Percentiles rank a stretch among this genome's conserved stretches.
Evolutionary conservation across 2,329 filamentous ascomycete genomes (phyloP).

Genomic region (Penicillium rolfsii): DNA sequence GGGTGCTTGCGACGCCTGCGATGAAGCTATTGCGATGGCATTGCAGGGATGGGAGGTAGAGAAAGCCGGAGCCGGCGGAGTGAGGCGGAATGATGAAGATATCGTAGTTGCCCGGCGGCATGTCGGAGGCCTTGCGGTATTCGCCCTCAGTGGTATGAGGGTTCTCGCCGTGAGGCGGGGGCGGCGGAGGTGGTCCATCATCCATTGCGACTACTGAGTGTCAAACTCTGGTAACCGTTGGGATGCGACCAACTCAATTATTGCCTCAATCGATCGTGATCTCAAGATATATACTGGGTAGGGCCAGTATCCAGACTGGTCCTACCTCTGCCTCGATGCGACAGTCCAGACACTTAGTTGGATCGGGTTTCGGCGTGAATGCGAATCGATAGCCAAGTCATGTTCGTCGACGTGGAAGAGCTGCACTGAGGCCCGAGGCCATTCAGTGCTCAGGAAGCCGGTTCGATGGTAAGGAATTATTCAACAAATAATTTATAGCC

Average conservation of each 20-base stretch:
- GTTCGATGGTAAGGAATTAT: slow-evolving; percentile 4
- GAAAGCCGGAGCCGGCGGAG: slow-evolving; percentile 82
- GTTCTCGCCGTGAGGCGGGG: slow-evolving; percentile 81
- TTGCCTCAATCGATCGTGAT: not conserved
- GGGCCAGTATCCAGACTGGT: slow-evolving; percentile 6
- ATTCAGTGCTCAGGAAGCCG: slow-evolving; percentile 34
- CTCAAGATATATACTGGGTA: not conserved
- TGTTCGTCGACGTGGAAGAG: slow-evolving; percentile 33
- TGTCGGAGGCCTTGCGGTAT: slow-evolving; percentile 55
- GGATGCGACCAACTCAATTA: slow-evolving; percentile 1
- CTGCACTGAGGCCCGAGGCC: slow-evolving; percentile 39
- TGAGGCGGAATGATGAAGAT: slow-evolving; percentile 96
- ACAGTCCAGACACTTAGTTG: slow-evolving; percentile 14
- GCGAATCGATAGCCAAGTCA: slow-evolving; percentile 31
- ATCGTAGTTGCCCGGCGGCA: slow-evolving; percentile 91
- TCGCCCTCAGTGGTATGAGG: slow-evolving; percentile 66
- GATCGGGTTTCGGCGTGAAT: slow-evolving; percentile 21
- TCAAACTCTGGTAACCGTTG: not conserved
- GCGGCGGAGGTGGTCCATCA: slow-evolving; percentile 68
- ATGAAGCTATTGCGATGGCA: slow-evolving; percentile 89
- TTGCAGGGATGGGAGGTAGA: slow-evolving; percentile 89
- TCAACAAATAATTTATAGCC: not conserved
- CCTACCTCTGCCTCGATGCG: not conserved
- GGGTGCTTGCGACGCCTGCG: slow-evolving; percentile 77
- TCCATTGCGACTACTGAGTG: slow-evolving; percentile 35